A percentile compares a stretch with the other conserved stretches of the same genome.
These are phyloP conservation scores for Pholiota conissans DNA, from an alignment of 768 basidiomycete genomes.

Conservation along the genomic window DNA sequence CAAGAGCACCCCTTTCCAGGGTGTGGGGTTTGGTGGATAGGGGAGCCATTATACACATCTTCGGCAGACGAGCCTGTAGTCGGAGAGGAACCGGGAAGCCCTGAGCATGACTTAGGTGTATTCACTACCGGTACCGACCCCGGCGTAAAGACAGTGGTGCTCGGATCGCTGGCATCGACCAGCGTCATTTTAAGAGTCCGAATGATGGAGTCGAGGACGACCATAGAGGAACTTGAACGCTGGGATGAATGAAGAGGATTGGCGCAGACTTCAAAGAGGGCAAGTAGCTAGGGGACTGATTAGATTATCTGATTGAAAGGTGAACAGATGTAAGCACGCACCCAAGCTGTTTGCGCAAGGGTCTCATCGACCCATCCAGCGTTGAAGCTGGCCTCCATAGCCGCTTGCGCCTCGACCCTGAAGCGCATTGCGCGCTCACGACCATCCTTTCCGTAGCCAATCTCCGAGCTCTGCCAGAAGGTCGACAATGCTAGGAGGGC, in stretches of 20 bases:
- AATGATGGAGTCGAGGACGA: slow-evolving; percentile 68
- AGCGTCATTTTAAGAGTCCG: slow-evolving; percentile 57
- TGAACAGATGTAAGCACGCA: slow-evolving; percentile 30
- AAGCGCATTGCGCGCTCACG: slow-evolving; percentile 59
- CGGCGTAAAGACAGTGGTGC: slow-evolving; percentile 46
- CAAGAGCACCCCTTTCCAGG: slow-evolving; percentile 42
- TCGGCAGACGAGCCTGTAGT: slow-evolving; percentile 3
- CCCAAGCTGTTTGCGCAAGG: slow-evolving; percentile 77
- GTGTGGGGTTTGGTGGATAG: slow-evolving; percentile 3
- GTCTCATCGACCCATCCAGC: slow-evolving; percentile 74
- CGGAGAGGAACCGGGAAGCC: slow-evolving; percentile 24
- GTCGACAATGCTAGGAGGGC: slow-evolving; percentile 65
- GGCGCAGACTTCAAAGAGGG: slow-evolving; percentile 71
- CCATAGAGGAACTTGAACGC: slow-evolving; percentile 56
- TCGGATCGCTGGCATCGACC: slow-evolving; percentile 59
- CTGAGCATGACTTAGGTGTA: slow-evolving; percentile 7
- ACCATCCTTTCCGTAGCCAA: slow-evolving; percentile 48
- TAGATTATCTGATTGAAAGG: neutral
- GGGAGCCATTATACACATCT: neutral
- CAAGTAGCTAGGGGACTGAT: slow-evolving; percentile 49
- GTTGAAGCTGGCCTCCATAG: slow-evolving; percentile 70
- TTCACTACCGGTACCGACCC: slow-evolving; percentile 50
- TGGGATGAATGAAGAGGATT: slow-evolving; percentile 60
- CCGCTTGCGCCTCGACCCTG: slow-evolving; percentile 66
- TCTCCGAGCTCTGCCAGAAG: slow-evolving; percentile 70